Conservation (phyloP, 108 stramenopile species). For the Fistulifera solaris region DNA sequence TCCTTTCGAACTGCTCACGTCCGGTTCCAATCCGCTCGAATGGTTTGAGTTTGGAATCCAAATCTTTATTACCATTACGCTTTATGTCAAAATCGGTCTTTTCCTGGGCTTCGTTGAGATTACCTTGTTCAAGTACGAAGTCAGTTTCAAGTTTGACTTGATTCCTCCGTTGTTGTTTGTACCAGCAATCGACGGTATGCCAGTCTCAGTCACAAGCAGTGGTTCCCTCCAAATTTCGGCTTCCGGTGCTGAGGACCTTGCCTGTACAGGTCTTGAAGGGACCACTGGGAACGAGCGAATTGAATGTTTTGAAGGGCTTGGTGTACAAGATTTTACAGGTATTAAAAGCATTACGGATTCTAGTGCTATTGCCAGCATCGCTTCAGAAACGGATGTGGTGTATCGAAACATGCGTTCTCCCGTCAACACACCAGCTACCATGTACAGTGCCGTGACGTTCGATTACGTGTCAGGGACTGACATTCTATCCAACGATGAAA, state of each 20-base stretch:
- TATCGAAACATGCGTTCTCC: no score
- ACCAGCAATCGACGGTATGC: background rate
- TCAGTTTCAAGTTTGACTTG: background rate
- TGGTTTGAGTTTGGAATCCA: constrained; percentile 27
- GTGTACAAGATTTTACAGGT: background rate
- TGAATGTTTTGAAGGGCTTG: background rate
- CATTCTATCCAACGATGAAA: background rate
- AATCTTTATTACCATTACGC: constrained; percentile 14
- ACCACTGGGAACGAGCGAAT: background rate
- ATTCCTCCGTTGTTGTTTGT: background rate
- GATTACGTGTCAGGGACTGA: background rate
- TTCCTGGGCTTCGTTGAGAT: background rate
- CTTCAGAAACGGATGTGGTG: no score
- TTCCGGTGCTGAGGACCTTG: background rate
- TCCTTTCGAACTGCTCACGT: constrained; percentile 17
- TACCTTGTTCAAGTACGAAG: background rate
- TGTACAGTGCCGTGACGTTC: background rate
- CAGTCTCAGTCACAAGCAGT: no score
- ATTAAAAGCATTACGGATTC: constrained; percentile 2
- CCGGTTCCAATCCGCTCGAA: constrained; percentile 13
- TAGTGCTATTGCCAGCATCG: no score
- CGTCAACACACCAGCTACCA: no score
- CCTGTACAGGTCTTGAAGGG: background rate
- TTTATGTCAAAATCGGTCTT: constrained; percentile 10
- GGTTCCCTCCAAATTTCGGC: background rate